These are phyloP conservation scores for Zygoascus biomembranicola DNA, from an alignment of 805 yeast genomes.

Conservation along the genomic window DNA sequence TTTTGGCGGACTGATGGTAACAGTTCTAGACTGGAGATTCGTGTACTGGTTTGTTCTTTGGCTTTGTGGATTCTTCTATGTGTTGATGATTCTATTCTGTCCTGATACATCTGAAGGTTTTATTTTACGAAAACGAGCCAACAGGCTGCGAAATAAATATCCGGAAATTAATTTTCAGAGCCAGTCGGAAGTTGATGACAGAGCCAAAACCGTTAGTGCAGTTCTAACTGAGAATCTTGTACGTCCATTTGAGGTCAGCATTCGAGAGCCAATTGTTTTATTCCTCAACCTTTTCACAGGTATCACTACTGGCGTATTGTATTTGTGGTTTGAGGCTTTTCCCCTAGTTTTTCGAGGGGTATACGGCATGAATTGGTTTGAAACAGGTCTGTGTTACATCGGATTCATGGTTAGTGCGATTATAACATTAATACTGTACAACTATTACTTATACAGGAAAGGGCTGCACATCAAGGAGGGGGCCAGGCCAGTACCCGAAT, in stretches of 20 bases:
- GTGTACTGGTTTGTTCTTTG: not conserved
- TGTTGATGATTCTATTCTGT: constrained; percentile 25
- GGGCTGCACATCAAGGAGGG: constrained; percentile 31
- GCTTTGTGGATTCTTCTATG: constrained; percentile 19
- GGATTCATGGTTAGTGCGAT: not conserved
- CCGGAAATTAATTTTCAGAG: constrained; percentile 39
- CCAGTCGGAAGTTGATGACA: constrained; percentile 36
- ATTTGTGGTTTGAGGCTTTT: constrained; percentile 49
- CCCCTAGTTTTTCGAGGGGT: constrained; percentile 41
- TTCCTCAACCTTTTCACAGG: constrained; percentile 42
- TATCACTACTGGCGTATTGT: constrained; percentile 40
- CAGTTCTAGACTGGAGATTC: not conserved
- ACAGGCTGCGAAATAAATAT: constrained; percentile 38
- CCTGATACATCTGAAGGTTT: constrained; percentile 44
- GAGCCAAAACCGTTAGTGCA: constrained; percentile 24
- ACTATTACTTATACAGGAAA: constrained; percentile 14
- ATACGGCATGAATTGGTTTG: constrained; percentile 36
- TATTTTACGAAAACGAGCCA: constrained; percentile 40
- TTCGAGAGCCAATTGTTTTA: constrained; percentile 41
- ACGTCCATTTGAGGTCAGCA: constrained; percentile 70
- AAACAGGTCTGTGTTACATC: not conserved
- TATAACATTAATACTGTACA: constrained; percentile 24
- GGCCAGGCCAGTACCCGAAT: constrained; percentile 21
- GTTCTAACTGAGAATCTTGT: constrained; percentile 2
- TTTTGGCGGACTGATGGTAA: not conserved